phyloP scores from a whole-genome alignment of 2,329 filamentous ascomycete genomes.

The Leptosphaerulina australis region DNA sequence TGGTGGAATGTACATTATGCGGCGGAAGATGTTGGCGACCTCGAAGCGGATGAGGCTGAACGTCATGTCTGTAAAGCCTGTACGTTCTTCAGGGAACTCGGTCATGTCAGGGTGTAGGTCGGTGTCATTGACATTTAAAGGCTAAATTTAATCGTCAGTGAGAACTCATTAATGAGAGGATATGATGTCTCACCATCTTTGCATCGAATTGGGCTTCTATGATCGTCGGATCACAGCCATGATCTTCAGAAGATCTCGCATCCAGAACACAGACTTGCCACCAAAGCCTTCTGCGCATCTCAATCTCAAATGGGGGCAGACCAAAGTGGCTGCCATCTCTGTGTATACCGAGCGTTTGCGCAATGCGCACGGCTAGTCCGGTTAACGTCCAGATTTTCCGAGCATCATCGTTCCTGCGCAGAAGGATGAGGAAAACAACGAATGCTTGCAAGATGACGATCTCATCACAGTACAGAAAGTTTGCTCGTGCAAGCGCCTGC shows the following conservation, averaged over 20 bases:
- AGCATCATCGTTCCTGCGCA: slow-evolving; percentile 58
- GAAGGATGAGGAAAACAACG: slow-evolving; percentile 64
- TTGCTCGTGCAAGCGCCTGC: slow-evolving; percentile 67
- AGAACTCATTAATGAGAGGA: too few relatives aligned
- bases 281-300: slow-evolving; percentile 66
- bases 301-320: slow-evolving; percentile 64
- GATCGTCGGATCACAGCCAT: slow-evolving; percentile 67
- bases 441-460: slow-evolving; percentile 67
- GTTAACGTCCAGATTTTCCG: slow-evolving; percentile 64
- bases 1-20: slow-evolving; percentile 54
- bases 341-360: slow-evolving; percentile 65
- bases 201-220: slow-evolving; percentile 65
- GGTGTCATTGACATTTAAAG: slow-evolving; percentile 62
- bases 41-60: slow-evolving; percentile 62
- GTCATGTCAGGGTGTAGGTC: slow-evolving; percentile 59
- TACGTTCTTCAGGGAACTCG: slow-evolving; percentile 55
- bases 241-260: slow-evolving; percentile 65
- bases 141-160: slow-evolving; percentile 36
- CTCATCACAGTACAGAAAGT: slow-evolving; percentile 67
- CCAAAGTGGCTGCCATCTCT: slow-evolving; percentile 62
- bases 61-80: slow-evolving; percentile 64
- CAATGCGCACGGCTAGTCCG: slow-evolving; percentile 64
- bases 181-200: slow-evolving; percentile 46
- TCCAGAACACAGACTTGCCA: slow-evolving; percentile 66
- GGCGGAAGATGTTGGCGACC: slow-evolving; percentile 55